Percentiles rank a stretch among this genome's conserved stretches.
Evolutionary conservation across 2,329 filamentous ascomycete species (phyloP).

Genomic region (Colletotrichum cordylinicola): DNA sequence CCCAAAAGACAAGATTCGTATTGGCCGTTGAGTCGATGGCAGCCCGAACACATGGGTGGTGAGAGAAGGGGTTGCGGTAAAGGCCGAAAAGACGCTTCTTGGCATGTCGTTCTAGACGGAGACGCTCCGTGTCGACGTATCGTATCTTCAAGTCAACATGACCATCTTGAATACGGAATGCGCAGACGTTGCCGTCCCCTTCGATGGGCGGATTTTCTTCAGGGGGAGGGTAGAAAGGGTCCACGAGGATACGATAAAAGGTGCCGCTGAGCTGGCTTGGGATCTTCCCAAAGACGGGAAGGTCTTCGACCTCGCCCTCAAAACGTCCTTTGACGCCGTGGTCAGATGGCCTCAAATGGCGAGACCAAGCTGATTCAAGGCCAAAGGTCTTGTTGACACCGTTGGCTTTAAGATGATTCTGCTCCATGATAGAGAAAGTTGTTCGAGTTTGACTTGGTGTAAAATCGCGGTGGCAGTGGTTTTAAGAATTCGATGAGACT

Average conservation of each 20-base stretch:
- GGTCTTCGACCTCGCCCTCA: neutral
- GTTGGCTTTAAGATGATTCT: neutral
- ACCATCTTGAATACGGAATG: conserved; percentile 38
- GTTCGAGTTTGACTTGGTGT: neutral
- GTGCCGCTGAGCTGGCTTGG: neutral
- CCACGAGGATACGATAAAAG: neutral
- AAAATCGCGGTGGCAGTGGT: neutral
- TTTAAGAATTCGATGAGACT: neutral
- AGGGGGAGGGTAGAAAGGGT: neutral
- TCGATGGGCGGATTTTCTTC: neutral
- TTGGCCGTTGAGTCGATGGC: conserved; percentile 46
- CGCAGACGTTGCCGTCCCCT: conserved; percentile 43
- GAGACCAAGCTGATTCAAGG: neutral
- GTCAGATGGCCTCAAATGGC: neutral
- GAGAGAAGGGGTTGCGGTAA: conserved; percentile 45
- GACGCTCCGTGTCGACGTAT: conserved; percentile 46
- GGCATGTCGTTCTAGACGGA: conserved; percentile 39
- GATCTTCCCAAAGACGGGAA: neutral
- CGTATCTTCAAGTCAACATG: conserved; percentile 35
- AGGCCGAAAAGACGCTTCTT: conserved; percentile 35
- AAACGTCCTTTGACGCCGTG: neutral
- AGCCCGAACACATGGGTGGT: conserved; percentile 34
- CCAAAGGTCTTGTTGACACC: neutral
- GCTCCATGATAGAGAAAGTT: neutral
- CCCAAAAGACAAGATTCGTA: conserved; percentile 56